Evolutionary conservation across 2,329 filamentous ascomycete genomes (phyloP).

Genomic region (Cryphonectria naterciae): DNA sequence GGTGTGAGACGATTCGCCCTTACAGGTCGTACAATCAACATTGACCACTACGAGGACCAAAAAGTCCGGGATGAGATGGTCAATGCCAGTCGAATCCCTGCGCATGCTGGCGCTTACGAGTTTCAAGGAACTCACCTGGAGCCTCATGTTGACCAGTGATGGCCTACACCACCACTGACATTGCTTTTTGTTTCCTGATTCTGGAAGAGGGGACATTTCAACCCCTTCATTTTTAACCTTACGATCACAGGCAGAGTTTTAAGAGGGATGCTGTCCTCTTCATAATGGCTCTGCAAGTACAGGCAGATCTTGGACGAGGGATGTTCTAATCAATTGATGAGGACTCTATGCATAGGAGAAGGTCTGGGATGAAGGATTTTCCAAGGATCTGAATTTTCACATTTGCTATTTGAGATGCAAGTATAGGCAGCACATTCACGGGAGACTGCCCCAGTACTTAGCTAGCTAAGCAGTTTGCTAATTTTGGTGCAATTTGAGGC

Average conservation of each 20-base stretch:
- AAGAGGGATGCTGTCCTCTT: too few relatives aligned
- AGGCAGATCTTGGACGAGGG: not conserved
- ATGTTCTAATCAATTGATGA: not conserved
- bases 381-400: not conserved
- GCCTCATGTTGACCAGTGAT: not conserved
- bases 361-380: not conserved
- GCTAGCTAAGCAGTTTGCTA: not conserved
- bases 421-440: not conserved
- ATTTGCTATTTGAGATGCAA: not conserved
- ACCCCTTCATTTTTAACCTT: too few relatives aligned
- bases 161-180: too few relatives aligned
- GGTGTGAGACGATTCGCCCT: constrained; percentile 22
- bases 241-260: too few relatives aligned
- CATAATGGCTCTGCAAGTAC: not conserved
- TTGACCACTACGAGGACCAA: constrained; percentile 11
- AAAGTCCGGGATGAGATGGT: constrained; percentile 3
- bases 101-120: not conserved
- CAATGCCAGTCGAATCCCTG: constrained; percentile 10
- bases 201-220: too few relatives aligned
- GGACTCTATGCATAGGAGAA: not conserved
- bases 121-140: not conserved
- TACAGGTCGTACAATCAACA: constrained; percentile 23
- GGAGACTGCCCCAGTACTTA: not conserved
- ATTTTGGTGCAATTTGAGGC: not conserved
- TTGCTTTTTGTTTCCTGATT: too few relatives aligned